phyloP scores from a whole-genome alignment of 176 grass and related monocot genomes.

The Ampelocalamus luodianensis region DNA sequence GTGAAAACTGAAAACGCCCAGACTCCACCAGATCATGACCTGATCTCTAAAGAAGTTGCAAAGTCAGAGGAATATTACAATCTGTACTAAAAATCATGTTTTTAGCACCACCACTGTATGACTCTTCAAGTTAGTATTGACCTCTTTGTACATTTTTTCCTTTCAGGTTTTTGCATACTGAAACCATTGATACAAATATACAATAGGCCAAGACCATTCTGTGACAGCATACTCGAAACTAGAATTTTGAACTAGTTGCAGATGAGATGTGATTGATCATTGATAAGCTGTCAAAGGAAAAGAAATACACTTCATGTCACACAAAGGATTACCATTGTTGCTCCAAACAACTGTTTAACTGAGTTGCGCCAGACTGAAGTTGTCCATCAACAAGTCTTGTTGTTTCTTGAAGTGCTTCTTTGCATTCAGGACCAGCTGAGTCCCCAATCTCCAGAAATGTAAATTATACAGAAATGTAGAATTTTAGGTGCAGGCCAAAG shows the following conservation, averaged over 20 bases:
- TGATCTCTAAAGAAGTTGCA: constrained; percentile 26
- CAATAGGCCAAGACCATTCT: not conserved
- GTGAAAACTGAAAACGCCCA: not conserved
- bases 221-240: not conserved
- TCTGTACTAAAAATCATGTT: constrained; percentile 18
- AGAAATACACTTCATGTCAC: constrained; percentile 17
- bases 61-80: not conserved
- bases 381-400: constrained; percentile 73
- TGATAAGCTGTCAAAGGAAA: constrained; percentile 33
- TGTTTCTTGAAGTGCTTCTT: constrained; percentile 88
- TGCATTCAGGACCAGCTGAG: constrained; percentile 94
- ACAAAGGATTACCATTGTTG: constrained; percentile 55
- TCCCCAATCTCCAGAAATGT: constrained; percentile 66
- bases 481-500: constrained; percentile 26
- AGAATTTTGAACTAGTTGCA: not conserved
- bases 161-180: constrained; percentile 5
- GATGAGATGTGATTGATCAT: not conserved
- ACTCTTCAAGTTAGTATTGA: constrained; percentile 16
- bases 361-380: constrained; percentile 62
- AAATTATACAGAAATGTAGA: constrained; percentile 26
- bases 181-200: not conserved
- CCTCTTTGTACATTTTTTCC: not conserved
- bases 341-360: constrained; percentile 80
- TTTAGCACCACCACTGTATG: constrained; percentile 5
- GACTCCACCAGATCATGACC: not conserved